These are phyloP conservation scores for Letharia columbiana DNA, from an alignment of 495 filamentous ascomycete genomes.

Conservation along the genomic window DNA sequence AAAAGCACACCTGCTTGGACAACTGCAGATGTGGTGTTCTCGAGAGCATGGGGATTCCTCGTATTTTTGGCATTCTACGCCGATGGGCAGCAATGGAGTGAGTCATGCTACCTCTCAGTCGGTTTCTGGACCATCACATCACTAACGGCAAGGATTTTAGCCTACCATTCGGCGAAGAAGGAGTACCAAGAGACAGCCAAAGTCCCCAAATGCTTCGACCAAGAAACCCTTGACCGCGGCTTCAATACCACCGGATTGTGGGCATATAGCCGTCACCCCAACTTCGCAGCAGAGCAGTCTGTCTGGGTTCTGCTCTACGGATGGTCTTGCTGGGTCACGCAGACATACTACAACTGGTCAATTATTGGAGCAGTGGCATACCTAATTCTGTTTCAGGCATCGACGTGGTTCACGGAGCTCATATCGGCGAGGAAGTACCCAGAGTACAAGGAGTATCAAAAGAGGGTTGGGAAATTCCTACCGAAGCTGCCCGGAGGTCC, in stretches of 20 bases:
- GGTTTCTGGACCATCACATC: not conserved
- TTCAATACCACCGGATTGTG: slow-evolving; percentile 83
- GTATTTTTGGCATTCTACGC: slow-evolving; percentile 70
- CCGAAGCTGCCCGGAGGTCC: slow-evolving; percentile 50
- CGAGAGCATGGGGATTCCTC: slow-evolving; percentile 56
- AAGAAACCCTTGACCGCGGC: slow-evolving; percentile 80
- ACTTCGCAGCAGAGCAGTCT: slow-evolving; percentile 86
- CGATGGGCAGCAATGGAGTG: slow-evolving; percentile 91
- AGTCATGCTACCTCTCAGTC: slow-evolving; percentile 15
- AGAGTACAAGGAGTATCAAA: slow-evolving; percentile 81
- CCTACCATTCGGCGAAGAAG: slow-evolving; percentile 73
- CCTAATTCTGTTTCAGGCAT: slow-evolving; percentile 76
- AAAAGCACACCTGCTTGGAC: slow-evolving; percentile 38
- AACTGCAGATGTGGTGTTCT: slow-evolving; percentile 58
- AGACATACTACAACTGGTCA: slow-evolving; percentile 68
- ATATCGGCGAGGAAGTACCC: slow-evolving; percentile 77
- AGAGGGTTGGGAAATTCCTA: slow-evolving; percentile 69
- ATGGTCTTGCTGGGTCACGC: slow-evolving; percentile 70
- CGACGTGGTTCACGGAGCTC: slow-evolving; percentile 75
- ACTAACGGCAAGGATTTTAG: slow-evolving; percentile 29
- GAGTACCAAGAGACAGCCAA: slow-evolving; percentile 63
- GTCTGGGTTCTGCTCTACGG: slow-evolving; percentile 83
- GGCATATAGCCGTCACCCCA: slow-evolving; percentile 82
- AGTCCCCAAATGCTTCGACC: slow-evolving; percentile 46
- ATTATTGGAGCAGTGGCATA: slow-evolving; percentile 60